A percentile compares a stretch with the other conserved stretches of the same genome.
phyloP scores from a whole-genome alignment of 768 basidiomycete genomes.

The Boletales sp. region DNA sequence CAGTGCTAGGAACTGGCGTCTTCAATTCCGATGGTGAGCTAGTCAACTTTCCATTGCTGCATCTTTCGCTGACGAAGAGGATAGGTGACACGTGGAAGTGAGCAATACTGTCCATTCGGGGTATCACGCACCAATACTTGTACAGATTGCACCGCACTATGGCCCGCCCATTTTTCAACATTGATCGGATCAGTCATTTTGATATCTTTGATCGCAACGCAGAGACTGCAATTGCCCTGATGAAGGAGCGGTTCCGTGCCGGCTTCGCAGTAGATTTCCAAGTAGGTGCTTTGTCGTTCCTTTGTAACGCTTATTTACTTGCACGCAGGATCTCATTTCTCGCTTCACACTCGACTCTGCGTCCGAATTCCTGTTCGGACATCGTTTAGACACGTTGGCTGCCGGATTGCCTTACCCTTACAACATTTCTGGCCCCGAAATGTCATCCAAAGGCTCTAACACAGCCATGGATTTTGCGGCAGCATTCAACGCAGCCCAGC shows the following conservation, averaged over 20 bases:
- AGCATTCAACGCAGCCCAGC: slow-evolving; percentile 35
- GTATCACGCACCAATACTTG: background rate
- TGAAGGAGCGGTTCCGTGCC: slow-evolving; percentile 39
- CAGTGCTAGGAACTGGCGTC: slow-evolving; percentile 48
- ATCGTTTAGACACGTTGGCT: slow-evolving; percentile 37
- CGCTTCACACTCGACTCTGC: slow-evolving; percentile 53
- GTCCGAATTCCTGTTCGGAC: slow-evolving; percentile 50
- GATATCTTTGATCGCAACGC: slow-evolving; percentile 57
- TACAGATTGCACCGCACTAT: slow-evolving; percentile 59
- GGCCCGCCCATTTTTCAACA: slow-evolving; percentile 67
- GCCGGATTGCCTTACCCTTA: slow-evolving; percentile 37
- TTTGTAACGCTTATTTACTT: background rate
- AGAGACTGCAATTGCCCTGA: slow-evolving; percentile 40
- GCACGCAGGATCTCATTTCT: slow-evolving; percentile 37
- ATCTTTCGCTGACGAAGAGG: slow-evolving; percentile 1
- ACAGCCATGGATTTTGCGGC: slow-evolving; percentile 24
- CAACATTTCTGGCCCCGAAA: slow-evolving; percentile 9
- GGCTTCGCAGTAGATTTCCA: slow-evolving; percentile 60
- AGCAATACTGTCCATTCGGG: slow-evolving; percentile 6
- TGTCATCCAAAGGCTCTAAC: slow-evolving; percentile 12
- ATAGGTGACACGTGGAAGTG: slow-evolving; percentile 72
- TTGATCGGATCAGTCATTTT: slow-evolving; percentile 58
- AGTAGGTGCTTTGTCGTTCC: slow-evolving; percentile 26
- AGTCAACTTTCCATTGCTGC: background rate
- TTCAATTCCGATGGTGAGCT: slow-evolving; percentile 51